Percentiles rank a stretch among this genome's conserved stretches.
Conservation (phyloP, 2,329 filamentous ascomycete genomes). For the Pyrenochaeta sp. region DNA sequence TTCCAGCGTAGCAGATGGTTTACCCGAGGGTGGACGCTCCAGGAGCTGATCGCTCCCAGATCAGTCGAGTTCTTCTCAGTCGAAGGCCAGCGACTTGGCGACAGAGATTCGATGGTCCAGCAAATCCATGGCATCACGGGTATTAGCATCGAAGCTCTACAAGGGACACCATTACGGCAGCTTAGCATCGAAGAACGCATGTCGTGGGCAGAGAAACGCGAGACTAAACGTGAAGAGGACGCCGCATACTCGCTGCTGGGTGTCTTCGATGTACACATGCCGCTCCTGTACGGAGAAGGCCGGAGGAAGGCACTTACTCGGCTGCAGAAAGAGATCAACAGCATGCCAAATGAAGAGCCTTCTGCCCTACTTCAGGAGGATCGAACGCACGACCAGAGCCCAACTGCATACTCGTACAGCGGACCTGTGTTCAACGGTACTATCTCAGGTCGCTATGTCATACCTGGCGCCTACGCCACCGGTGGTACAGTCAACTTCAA, state of each 20-base stretch:
- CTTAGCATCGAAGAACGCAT: neutral
- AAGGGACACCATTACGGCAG: neutral
- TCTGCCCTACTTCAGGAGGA: too few relatives aligned
- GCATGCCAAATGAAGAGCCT: too few relatives aligned
- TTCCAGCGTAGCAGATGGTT: constrained; percentile 5
- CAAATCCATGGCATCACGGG: neutral
- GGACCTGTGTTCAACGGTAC: too few relatives aligned
- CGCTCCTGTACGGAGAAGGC: neutral
- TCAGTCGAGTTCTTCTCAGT: constrained; percentile 8
- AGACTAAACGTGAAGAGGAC: neutral
- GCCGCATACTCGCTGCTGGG: too few relatives aligned
- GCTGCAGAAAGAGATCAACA: neutral
- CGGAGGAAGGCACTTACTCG: neutral
- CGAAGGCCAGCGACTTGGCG: neutral
- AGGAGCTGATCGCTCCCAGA: constrained; percentile 7
- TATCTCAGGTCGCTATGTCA: too few relatives aligned
- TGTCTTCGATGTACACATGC: neutral
- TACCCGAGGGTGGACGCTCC: neutral
- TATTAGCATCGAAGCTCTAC: neutral
- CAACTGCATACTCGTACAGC: too few relatives aligned
- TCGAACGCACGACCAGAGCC: too few relatives aligned
- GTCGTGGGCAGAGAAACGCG: neutral
- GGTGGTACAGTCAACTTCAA: too few relatives aligned
- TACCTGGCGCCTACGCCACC: too few relatives aligned
- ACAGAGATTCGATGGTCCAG: constrained; percentile 2